Percentiles rank a stretch among this genome's conserved stretches.
Conservation (phyloP, 2,329 filamentous ascomycete species). For the Alternaria rosae region DNA sequence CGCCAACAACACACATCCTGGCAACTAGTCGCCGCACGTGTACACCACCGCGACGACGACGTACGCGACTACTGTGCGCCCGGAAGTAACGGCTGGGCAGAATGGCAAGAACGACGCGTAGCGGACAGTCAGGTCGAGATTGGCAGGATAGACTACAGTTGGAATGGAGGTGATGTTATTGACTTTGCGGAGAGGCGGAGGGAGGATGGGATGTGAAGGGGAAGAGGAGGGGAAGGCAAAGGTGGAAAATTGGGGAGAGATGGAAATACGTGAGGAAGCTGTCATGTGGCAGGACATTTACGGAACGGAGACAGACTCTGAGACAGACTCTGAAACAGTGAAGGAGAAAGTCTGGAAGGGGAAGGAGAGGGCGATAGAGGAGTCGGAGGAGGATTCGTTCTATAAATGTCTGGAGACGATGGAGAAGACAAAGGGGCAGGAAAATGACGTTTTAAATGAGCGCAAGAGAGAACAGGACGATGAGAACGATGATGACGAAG, state of each 20-base stretch:
- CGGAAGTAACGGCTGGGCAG: background rate
- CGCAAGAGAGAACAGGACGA: background rate
- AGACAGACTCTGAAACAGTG: background rate
- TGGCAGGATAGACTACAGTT: background rate
- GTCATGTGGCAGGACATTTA: background rate
- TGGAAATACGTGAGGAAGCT: background rate
- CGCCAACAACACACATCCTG: background rate
- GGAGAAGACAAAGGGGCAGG: background rate
- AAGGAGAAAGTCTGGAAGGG: background rate
- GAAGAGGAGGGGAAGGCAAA: background rate
- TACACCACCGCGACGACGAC: conserved; percentile 6
- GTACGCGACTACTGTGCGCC: background rate
- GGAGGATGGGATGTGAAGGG: too few species aligned
- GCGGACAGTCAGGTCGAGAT: background rate
- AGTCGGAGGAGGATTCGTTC: background rate
- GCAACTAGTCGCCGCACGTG: background rate
- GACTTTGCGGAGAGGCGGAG: background rate
- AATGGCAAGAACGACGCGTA: background rate
- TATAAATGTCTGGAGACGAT: background rate
- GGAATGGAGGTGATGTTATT: background rate
- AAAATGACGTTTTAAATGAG: background rate
- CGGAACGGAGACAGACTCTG: background rate
- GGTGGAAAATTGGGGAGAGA: background rate
- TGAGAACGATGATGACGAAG: background rate
- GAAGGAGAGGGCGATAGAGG: background rate